A percentile compares a stretch with the other conserved stretches of the same genome.
These are phyloP conservation scores for Boletus rubroflammeus DNA, from an alignment of 768 basidiomycete species.

Conservation along the genomic window DNA sequence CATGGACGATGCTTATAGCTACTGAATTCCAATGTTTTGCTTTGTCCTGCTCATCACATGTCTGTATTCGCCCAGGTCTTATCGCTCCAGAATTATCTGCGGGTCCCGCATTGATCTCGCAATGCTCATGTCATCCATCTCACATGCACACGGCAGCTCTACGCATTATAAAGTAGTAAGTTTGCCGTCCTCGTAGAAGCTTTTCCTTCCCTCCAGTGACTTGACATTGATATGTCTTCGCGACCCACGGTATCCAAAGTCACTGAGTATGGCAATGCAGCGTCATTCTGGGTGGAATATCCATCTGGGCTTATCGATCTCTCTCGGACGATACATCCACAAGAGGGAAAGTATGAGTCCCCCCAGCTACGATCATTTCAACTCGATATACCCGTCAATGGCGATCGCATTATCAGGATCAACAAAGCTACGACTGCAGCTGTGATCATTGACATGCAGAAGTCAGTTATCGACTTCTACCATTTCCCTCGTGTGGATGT, in stretches of 20 bases:
- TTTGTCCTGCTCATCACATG: slow-evolving; percentile 3
- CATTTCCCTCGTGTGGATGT: not conserved
- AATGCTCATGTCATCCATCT: not conserved
- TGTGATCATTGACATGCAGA: slow-evolving; percentile 74
- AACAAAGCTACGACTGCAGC: slow-evolving; percentile 48
- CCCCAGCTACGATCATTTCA: slow-evolving; percentile 36
- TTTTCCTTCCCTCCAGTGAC: not conserved
- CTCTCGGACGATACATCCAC: slow-evolving; percentile 45
- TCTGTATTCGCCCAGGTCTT: slow-evolving; percentile 6
- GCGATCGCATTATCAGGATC: slow-evolving; percentile 48
- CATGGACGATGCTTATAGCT: slow-evolving; percentile 10
- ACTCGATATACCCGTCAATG: slow-evolving; percentile 52
- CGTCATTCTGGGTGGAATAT: slow-evolving; percentile 67
- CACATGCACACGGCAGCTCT: not conserved
- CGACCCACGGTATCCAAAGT: slow-evolving; percentile 44
- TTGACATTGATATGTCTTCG: slow-evolving; percentile 35
- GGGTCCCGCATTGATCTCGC: not conserved
- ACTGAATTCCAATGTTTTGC: slow-evolving; percentile 2
- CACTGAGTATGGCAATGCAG: slow-evolving; percentile 51
- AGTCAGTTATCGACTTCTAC: slow-evolving; percentile 39
- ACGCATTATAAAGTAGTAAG: slow-evolving; percentile 8
- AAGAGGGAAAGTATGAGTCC: slow-evolving; percentile 26
- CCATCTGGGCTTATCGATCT: slow-evolving; percentile 61
- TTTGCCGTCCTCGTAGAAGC: not conserved
- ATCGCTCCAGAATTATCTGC: slow-evolving; percentile 11